Evolutionary conservation across 495 filamentous ascomycete genomes (phyloP).

Genomic region (Penicillium arizonense): DNA sequence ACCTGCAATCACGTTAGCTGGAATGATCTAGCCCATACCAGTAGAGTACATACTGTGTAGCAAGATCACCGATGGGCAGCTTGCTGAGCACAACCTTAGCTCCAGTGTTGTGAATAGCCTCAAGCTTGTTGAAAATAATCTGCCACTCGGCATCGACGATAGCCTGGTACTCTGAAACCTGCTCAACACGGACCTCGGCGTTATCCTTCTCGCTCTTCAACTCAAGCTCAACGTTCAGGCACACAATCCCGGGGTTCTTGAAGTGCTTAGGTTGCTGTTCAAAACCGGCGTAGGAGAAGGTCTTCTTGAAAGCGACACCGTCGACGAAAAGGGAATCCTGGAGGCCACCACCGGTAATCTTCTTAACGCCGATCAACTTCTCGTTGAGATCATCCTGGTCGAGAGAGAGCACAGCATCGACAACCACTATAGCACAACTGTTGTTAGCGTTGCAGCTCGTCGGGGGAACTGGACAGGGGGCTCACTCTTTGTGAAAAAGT

Average conservation of each 20-base stretch:
- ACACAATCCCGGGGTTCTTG: conserved; percentile 89
- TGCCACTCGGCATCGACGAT: conserved; percentile 99
- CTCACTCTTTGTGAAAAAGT: conserved; percentile 96
- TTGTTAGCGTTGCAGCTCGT: neutral
- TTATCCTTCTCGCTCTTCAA: conserved; percentile 99
- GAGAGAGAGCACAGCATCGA: conserved; percentile 93
- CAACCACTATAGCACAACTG: conserved; percentile 69
- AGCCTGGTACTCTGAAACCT: conserved; percentile 98
- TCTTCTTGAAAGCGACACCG: conserved; percentile 99
- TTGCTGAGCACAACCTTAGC: conserved; percentile 97
- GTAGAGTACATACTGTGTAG: conserved; percentile 70
- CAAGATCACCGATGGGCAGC: conserved; percentile 94
- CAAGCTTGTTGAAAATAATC: conserved; percentile 99
- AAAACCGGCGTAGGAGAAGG: conserved; percentile 97
- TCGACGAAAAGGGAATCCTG: conserved; percentile 97
- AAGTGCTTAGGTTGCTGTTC: conserved; percentile 98
- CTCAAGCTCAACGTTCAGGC: conserved; percentile 95
- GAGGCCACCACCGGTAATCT: conserved; percentile 92
- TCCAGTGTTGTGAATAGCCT: conserved; percentile 86
- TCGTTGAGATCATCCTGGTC: conserved; percentile 98
- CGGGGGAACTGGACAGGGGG: neutral
- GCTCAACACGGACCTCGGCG: conserved; percentile 94
- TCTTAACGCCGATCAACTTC: conserved; percentile 96
- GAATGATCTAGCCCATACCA: neutral
- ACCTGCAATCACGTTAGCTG: conserved; percentile 41